Evolutionary conservation across 345 rosid genomes (phyloP), one percentile per base, ranked within the genome.

Genomic region (Cochlearia excelsa): DNA sequence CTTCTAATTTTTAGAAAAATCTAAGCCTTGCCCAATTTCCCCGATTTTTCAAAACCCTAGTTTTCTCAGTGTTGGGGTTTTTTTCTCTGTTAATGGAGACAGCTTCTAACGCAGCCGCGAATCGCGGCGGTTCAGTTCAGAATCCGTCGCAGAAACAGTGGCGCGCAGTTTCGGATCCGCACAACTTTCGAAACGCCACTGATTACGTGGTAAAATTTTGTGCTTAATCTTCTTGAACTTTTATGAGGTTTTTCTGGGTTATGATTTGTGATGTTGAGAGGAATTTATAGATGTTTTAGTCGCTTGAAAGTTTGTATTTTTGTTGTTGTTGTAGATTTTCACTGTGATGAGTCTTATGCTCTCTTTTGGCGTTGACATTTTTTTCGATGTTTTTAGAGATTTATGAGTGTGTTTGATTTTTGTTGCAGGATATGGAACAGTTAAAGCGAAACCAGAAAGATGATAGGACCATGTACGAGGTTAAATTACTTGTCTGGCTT

Each of bases 81-180:
- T 16, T 16, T 16, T 16, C 23, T 16, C 23, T 16, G 23, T 16
- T 16, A 16, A 16, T 16, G 23, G 23, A 16, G 23, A 16, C 23
- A 16, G 23, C 23, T 16, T 16, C 23, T 16, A 16, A 16, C 23
- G 23, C 23, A 16, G 23, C 23, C 23, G 23, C 23, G 23, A 16
- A 16, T 16, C 23, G 23, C 23, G 40, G 40, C 7, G 40, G 3
- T 37, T 5, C 40, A 1, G 7, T 37, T 37, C 40, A 37, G 40
- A 83, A 80, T 74, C 57, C 82, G 1, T 62, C 78, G 16, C 52
- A 69, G 72, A 90, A 90, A 77, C 95, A 90, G 74, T 87, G 99
- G 97, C 97, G 95, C 38, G 97, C 96, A 30, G 84, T 84, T 58
- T 77, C 97, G 10, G 99, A 94, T 51, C 81, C 78, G 44, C 94